phyloP scores from a whole-genome alignment of 768 basidiomycete species.

The Lentinus brumalis region DNA sequence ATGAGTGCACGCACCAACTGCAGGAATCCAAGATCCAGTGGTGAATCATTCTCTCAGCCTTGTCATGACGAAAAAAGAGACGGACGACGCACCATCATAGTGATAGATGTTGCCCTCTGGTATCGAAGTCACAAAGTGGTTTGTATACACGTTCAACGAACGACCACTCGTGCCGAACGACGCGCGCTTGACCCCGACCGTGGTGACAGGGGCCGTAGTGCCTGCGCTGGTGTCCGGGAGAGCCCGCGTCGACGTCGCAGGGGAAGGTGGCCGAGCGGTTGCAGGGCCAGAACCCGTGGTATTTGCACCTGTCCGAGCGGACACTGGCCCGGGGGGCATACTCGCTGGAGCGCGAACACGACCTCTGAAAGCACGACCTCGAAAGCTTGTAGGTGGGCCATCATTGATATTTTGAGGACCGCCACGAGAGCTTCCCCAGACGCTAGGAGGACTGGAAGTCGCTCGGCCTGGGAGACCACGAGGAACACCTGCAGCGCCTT shows the following conservation, averaged over 20 bases:
- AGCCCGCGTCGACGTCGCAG: background rate
- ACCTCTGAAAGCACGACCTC: too few species aligned
- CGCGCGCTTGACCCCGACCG: conserved; percentile 71
- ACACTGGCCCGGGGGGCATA: too few species aligned
- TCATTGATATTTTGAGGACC: too few species aligned
- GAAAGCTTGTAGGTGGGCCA: too few species aligned
- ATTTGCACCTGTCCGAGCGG: too few species aligned
- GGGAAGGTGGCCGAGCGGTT: too few species aligned
- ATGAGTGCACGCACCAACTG: conserved; percentile 25
- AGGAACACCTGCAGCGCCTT: too few species aligned
- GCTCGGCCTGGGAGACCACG: too few species aligned
- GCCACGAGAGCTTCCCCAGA: too few species aligned
- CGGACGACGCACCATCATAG: conserved; percentile 65
- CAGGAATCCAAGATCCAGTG: background rate
- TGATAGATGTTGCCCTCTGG: conserved; percentile 70
- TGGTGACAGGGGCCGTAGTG: conserved; percentile 34
- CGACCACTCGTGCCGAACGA: conserved; percentile 62
- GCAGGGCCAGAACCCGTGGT: too few species aligned
- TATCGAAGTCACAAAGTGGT: conserved; percentile 65
- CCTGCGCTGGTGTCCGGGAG: conserved; percentile 37
- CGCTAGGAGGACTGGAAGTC: too few species aligned
- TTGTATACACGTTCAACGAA: conserved; percentile 45
- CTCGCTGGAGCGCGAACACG: too few species aligned
- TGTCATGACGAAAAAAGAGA: background rate
- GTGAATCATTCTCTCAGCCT: background rate